A percentile compares a stretch with the other conserved stretches of the same genome.
Evolutionary conservation across 768 basidiomycete genomes (phyloP).

Genomic region (Termitomyces sp.): DNA sequence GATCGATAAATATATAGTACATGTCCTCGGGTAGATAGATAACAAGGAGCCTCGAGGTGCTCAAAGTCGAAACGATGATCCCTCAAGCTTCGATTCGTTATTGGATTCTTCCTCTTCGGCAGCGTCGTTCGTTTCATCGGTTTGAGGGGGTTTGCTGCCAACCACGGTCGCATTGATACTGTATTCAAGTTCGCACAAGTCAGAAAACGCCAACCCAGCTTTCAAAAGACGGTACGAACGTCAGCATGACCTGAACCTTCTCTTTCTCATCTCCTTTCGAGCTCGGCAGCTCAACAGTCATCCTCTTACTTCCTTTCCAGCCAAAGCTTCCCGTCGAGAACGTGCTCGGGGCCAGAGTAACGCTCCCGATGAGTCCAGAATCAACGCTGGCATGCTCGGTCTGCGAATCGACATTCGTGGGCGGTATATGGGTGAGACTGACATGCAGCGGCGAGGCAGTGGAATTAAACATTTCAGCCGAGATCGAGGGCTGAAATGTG

Average conservation of each 20-base stretch:
- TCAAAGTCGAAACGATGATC: not conserved
- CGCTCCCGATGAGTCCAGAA: constrained; percentile 57
- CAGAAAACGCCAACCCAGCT: constrained; percentile 1
- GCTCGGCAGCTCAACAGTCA: constrained; percentile 62
- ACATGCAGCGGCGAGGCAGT: constrained; percentile 69
- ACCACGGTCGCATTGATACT: constrained; percentile 79
- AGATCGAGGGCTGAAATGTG: constrained; percentile 39
- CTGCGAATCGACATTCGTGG: constrained; percentile 36
- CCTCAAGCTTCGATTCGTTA: constrained; percentile 20
- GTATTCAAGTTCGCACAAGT: not conserved
- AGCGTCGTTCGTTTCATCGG: constrained; percentile 33
- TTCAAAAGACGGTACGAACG: constrained; percentile 42
- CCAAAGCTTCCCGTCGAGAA: constrained; percentile 81
- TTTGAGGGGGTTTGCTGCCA: constrained; percentile 60
- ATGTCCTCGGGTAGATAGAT: not conserved
- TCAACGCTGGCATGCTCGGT: constrained; percentile 43
- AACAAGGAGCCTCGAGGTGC: not conserved
- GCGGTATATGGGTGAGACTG: constrained; percentile 59
- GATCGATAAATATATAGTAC: not conserved
- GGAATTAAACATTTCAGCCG: constrained; percentile 55
- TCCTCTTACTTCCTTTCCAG: constrained; percentile 76
- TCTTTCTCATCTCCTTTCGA: constrained; percentile 50
- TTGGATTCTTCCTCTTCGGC: constrained; percentile 26
- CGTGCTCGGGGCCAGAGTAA: constrained; percentile 54
- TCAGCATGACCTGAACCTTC: constrained; percentile 72